These are phyloP conservation scores for Alternaria gaisen DNA, from an alignment of 2,329 filamentous ascomycete genomes.

Conservation along the genomic window DNA sequence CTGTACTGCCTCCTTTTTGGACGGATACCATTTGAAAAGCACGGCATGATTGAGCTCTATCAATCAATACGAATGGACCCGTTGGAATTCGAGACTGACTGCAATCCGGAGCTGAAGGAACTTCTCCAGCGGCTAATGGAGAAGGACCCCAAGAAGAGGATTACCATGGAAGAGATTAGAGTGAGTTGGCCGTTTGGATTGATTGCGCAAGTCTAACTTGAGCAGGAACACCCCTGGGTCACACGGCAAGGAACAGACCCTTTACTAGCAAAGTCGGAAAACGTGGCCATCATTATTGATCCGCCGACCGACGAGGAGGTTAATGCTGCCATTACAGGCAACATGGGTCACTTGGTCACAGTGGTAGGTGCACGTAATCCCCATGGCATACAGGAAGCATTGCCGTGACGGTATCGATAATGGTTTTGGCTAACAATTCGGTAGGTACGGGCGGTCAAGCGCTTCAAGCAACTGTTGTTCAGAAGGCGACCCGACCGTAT, in stretches of 20 bases:
- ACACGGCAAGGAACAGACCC: slow-evolving; percentile 80
- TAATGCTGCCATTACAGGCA: slow-evolving; percentile 87
- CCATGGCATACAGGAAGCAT: not conserved
- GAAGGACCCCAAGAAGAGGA: slow-evolving; percentile 84
- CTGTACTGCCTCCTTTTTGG: slow-evolving; percentile 93
- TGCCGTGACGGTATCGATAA: not conserved
- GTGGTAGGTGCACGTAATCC: slow-evolving; percentile 65
- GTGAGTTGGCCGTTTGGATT: slow-evolving; percentile 61
- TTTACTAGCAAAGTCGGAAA: slow-evolving; percentile 82
- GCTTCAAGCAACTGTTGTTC: slow-evolving; percentile 80
- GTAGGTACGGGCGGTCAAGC: slow-evolving; percentile 87
- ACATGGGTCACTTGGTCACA: slow-evolving; percentile 84
- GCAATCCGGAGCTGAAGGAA: slow-evolving; percentile 75
- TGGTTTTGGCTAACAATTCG: slow-evolving; percentile 7
- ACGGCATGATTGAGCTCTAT: slow-evolving; percentile 84
- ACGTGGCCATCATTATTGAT: slow-evolving; percentile 81
- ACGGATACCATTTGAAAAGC: slow-evolving; percentile 82
- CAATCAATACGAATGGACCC: slow-evolving; percentile 82
- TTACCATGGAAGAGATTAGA: slow-evolving; percentile 81
- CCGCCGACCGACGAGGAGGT: slow-evolving; percentile 90
- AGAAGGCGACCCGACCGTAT: slow-evolving; percentile 63
- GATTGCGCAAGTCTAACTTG: slow-evolving; percentile 19
- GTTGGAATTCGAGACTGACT: slow-evolving; percentile 68
- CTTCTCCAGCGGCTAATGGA: slow-evolving; percentile 78
- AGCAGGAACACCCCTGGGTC: slow-evolving; percentile 90